Percentiles rank a stretch among this genome's conserved stretches.
These are phyloP conservation scores for Wallacemonas sp. DNA, from an alignment of 208 protist genomes.

Conservation along the genomic window DNA sequence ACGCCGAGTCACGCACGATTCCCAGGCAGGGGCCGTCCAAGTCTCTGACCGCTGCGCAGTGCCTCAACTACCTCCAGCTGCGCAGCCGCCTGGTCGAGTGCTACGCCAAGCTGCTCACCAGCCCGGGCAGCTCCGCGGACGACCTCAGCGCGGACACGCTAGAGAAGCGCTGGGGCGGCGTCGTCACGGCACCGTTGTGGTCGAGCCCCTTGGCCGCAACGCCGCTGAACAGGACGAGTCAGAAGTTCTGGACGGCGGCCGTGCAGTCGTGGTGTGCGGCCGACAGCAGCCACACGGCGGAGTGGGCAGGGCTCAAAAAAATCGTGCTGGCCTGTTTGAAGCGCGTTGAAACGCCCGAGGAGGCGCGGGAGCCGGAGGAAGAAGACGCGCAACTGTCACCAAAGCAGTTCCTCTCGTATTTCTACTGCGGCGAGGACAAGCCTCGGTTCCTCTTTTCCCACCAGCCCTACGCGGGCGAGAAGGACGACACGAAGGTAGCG, in stretches of 20 bases:
- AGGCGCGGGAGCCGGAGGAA: neutral
- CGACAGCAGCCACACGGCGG: neutral
- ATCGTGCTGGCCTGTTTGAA: neutral
- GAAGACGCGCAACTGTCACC: conserved; percentile 5
- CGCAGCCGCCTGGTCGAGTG: conserved; percentile 30
- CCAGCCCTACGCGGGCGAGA: neutral
- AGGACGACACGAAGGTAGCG: neutral
- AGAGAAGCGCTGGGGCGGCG: conserved; percentile 23
- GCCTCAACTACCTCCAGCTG: conserved; percentile 63
- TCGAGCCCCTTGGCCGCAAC: conserved; percentile 20
- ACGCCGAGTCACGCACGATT: conserved; percentile 32
- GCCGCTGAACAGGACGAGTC: neutral
- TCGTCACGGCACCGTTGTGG: conserved; percentile 31
- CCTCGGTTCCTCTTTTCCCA: neutral
- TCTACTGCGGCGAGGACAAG: conserved; percentile 14
- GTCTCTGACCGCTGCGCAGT: conserved; percentile 54
- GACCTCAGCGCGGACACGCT: conserved; percentile 5
- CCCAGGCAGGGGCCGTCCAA: conserved; percentile 26
- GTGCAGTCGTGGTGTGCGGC: neutral
- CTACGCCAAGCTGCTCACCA: conserved; percentile 31
- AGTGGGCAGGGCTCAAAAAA: neutral
- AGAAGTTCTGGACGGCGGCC: conserved; percentile 8
- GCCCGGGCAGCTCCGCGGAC: neutral
- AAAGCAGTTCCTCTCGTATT: conserved; percentile 12
- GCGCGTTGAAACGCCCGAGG: neutral